These are phyloP conservation scores for Colletotrichum kahawae DNA, from an alignment of 2,329 filamentous ascomycete species.

Conservation along the genomic window DNA sequence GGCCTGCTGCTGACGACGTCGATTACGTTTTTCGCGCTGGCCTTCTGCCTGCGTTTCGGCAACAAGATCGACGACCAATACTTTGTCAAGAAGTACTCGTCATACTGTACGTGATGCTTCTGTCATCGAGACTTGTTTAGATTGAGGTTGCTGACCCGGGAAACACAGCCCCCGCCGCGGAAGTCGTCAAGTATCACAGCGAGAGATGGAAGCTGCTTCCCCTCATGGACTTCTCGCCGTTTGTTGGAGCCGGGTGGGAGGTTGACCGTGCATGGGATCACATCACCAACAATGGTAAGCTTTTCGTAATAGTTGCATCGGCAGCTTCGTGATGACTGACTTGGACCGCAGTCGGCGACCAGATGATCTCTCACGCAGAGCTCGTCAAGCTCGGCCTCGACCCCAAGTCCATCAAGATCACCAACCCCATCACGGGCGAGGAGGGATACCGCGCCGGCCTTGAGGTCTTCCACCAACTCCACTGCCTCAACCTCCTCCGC, in stretches of 20 bases:
- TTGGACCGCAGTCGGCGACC: slow-evolving; percentile 56
- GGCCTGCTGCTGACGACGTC: slow-evolving; percentile 43
- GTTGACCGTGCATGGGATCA: slow-evolving; percentile 64
- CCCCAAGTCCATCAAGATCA: slow-evolving; percentile 58
- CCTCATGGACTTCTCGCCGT: slow-evolving; percentile 49
- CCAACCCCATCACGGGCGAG: slow-evolving; percentile 59
- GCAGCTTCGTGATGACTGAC: not conserved
- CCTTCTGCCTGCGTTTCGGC: slow-evolving; percentile 41
- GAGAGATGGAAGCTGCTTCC: slow-evolving; percentile 54
- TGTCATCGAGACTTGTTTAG: not conserved
- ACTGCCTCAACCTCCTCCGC: slow-evolving; percentile 53
- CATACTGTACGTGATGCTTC: slow-evolving; percentile 42
- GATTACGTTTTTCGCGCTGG: slow-evolving; percentile 43
- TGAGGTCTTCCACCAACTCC: slow-evolving; percentile 63
- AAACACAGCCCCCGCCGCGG: slow-evolving; percentile 48
- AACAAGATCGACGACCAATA: slow-evolving; percentile 34
- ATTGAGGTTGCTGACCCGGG: not conserved
- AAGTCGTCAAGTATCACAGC: slow-evolving; percentile 53
- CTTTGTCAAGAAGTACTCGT: slow-evolving; percentile 46
- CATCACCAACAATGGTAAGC: slow-evolving; percentile 49
- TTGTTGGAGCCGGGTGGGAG: slow-evolving; percentile 59
- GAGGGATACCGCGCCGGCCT: slow-evolving; percentile 64
- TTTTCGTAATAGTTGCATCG: not conserved
- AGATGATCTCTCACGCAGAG: slow-evolving; percentile 61
- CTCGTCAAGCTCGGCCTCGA: slow-evolving; percentile 57